Base-by-base conservation (phyloP, 805 yeast genomes). In the Candida silvatica region DNA sequence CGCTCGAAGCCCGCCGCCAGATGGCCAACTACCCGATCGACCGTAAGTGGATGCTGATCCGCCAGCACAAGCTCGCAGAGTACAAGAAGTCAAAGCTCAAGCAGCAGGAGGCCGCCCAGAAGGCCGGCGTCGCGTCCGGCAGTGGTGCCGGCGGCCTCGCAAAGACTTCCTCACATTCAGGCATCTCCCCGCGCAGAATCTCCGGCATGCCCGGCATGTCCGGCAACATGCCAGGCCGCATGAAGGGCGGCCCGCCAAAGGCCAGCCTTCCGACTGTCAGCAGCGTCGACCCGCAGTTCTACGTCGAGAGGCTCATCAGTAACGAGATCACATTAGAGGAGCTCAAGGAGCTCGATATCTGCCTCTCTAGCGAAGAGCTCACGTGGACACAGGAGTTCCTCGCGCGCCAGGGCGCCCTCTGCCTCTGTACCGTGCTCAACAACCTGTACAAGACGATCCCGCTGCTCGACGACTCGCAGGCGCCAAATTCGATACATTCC, bases 31-130 rank as follows among this genome's bases (percentile, higher is more conserved):
- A 81, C 51, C 72, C 81, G 29, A 62, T 74, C 0, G 84, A 80
- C 32, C 84, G 86, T 48, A 90, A 90, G 58, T 87, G 96, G 95
- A 77, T 84, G 80, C 67, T 88, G 44, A 80, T 88, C 27, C 76
- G 81, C 44, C 97, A 88, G 55, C 95, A 87, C 54, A 76, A 80
- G 17, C 67, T 84, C 31, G 72, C 88, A 5, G 96, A 87, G 48
- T 66, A 66, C 48, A 80, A 80, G 48, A 75, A 80, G 44, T 49
- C 48, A 36, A 45, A 32, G 19, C 16, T 32, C 54, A 24, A 17
- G 20, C 35, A 11, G 40, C 20, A 9, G 33, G 17, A 24, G 20
- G 23, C 15, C 31, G 29, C 15, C 15, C 18, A 17, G 40, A 37
- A 7, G 36, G 22, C 7, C 7, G 11, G 12, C 11, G 11, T 8